Evolutionary conservation across 352 stramenopile genomes (phyloP).

Genomic region (Globisporangium nunn): DNA sequence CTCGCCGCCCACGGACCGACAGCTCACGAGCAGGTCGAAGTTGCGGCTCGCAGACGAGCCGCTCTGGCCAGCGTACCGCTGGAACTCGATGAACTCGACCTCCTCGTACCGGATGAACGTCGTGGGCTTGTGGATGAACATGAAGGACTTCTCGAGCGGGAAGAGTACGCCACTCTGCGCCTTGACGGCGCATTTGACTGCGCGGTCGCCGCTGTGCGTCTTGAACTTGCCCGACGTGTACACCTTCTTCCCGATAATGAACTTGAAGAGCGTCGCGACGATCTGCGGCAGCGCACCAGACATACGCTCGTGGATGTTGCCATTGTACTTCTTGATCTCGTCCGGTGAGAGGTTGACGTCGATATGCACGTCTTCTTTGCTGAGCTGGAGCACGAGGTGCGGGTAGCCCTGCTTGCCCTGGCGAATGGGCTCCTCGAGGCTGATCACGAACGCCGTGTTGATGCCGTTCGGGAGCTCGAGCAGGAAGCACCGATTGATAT

Average conservation of each 20-base stretch:
- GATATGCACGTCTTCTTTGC: constrained; percentile 79
- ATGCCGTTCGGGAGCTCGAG: constrained; percentile 96
- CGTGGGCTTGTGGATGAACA: constrained; percentile 99
- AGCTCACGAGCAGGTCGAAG: constrained; percentile 93
- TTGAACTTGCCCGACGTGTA: constrained; percentile 92
- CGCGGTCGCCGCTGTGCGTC: constrained; percentile 80
- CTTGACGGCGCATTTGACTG: constrained; percentile 89
- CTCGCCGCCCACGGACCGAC: constrained; percentile 84
- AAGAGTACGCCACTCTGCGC: constrained; percentile 97
- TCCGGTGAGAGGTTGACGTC: constrained; percentile 94
- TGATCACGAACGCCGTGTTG: constrained; percentile 98
- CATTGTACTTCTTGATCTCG: constrained; percentile 97
- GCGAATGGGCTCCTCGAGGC: constrained; percentile 96
- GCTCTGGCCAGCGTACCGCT: constrained; percentile 92
- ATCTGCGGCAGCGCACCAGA: constrained; percentile 95
- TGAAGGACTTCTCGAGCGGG: constrained; percentile 97
- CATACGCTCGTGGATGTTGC: constrained; percentile 95
- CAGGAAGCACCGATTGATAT: constrained; percentile 98
- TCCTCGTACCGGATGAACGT: constrained; percentile 98
- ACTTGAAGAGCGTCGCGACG: constrained; percentile 98
- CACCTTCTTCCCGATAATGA: constrained; percentile 95
- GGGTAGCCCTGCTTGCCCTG: constrained; percentile 98
- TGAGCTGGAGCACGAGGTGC: constrained; percentile 96
- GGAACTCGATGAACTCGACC: constrained; percentile 97
- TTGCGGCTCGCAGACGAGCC: constrained; percentile 88